Evolutionary conservation across 106 monocot genomes (phyloP).

Genomic region (Apostasia ramifera): DNA sequence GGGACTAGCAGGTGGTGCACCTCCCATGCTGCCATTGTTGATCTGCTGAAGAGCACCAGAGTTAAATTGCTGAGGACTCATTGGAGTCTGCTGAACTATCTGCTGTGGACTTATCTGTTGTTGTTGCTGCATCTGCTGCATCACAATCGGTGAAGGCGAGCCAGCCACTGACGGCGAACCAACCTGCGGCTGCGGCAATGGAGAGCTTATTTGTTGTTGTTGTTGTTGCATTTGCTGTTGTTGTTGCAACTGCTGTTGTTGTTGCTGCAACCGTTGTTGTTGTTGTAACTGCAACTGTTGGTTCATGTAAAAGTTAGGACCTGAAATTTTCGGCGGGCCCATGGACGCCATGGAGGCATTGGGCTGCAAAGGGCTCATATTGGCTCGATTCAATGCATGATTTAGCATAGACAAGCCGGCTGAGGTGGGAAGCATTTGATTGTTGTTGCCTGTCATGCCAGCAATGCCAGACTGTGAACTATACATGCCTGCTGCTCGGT

Average conservation of each 20-base stretch:
- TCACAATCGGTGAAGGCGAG: slow-evolving; percentile 28
- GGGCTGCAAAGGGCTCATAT: slow-evolving; percentile 51
- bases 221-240: slow-evolving; percentile 24
- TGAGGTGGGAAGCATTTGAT: slow-evolving; percentile 58
- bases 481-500: slow-evolving; percentile 26
- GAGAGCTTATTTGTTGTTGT: slow-evolving; percentile 46
- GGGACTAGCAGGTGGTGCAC: slow-evolving; percentile 57
- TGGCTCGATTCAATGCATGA: slow-evolving; percentile 49
- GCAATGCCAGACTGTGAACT: slow-evolving; percentile 30
- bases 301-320: slow-evolving; percentile 54
- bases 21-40: slow-evolving; percentile 36
- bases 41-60: slow-evolving; percentile 47
- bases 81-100: slow-evolving; percentile 43
- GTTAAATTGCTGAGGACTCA: slow-evolving; percentile 76
- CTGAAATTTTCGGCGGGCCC: slow-evolving; percentile 86
- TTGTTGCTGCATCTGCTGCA: slow-evolving; percentile 35
- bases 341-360: slow-evolving; percentile 39
- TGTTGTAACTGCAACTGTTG: slow-evolving; percentile 24
- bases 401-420: slow-evolving; percentile 57
- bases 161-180: slow-evolving; percentile 42
- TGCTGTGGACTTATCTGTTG: slow-evolving; percentile 49
- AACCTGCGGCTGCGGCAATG: slow-evolving; percentile 40
- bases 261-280: slow-evolving; percentile 28
- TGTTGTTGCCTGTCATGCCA: slow-evolving; percentile 41
- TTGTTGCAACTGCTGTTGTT: slow-evolving; percentile 27